A percentile compares a stretch with the other conserved stretches of the same genome.
Conservation (phyloP, 192 early-diverging fungal species). For the Gigaspora rosea region DNA sequence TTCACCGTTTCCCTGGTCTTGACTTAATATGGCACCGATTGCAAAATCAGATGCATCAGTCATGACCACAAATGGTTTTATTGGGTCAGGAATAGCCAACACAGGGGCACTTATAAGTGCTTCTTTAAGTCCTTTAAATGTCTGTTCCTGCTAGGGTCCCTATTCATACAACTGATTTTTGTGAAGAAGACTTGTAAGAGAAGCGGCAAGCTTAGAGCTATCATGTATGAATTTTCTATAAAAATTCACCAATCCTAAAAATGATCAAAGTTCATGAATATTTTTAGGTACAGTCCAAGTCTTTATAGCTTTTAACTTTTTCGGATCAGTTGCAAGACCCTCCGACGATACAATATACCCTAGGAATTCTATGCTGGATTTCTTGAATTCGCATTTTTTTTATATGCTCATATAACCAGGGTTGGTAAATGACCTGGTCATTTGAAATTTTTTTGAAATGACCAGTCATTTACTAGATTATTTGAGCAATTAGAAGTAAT, state of each 20-base stretch:
- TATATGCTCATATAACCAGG: slow-evolving; percentile 20
- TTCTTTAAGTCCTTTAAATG: slow-evolving; percentile 31
- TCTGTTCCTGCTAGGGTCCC: not conserved
- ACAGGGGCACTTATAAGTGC: slow-evolving; percentile 5
- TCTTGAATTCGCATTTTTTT: slow-evolving; percentile 36
- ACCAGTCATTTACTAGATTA: slow-evolving; percentile 24
- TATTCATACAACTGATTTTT: slow-evolving; percentile 35
- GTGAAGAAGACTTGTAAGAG: slow-evolving; percentile 34
- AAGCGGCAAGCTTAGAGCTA: slow-evolving; percentile 34
- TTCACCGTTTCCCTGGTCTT: not conserved
- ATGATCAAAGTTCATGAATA: slow-evolving; percentile 30
- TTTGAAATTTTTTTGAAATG: slow-evolving; percentile 39
- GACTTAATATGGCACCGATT: not conserved
- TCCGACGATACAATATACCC: slow-evolving; percentile 32
- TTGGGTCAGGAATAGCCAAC: no score
- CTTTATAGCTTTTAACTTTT: slow-evolving; percentile 34
- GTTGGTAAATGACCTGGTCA: slow-evolving; percentile 38
- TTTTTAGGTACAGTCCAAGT: slow-evolving; percentile 34
- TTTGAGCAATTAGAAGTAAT: no score
- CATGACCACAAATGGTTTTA: no score
- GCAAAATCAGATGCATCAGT: no score
- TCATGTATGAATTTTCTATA: slow-evolving; percentile 39
- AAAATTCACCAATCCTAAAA: slow-evolving; percentile 42
- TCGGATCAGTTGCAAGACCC: slow-evolving; percentile 24
- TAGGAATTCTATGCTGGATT: slow-evolving; percentile 37